Evolutionary conservation across 2,329 filamentous ascomycete genomes (phyloP), one percentile per base, ranked within the genome.

Genomic region (Scytalidium lignicola): DNA sequence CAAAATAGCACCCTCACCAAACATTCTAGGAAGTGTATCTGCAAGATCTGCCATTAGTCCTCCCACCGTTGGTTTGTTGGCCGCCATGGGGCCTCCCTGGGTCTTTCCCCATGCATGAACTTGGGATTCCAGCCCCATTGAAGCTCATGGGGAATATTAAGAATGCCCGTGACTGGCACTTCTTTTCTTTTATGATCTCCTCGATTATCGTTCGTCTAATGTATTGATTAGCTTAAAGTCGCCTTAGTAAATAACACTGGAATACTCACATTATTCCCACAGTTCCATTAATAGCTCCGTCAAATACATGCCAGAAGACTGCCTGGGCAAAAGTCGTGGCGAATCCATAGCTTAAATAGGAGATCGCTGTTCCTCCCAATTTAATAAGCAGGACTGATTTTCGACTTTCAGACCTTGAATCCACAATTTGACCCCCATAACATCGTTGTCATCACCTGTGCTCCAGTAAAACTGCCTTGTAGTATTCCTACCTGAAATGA

Each of bases 141-240:
- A 86, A 88, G 26, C 82, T 86, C 74, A 88, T 83, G 4, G 70
- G 70, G 47, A 73, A 52, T 20, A 72, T 58, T 19, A 70, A 55
- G 43, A 71, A 71, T 2, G 69, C 68, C 48, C 67, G 63, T 7
- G 70, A 67, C 55, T 68, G 70, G 53, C 66, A 84, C 69, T 77
- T 83, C 64, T 84, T 85, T 65, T 87, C 84, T 46, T 75, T 74
- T 39, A 88, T 80, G 21, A 85, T 82, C 65, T 88, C 85, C 1
- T 78, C 76, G 43, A 87, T 84, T 76, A 87, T 83, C 7, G 83
- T 87, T 51, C 84, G 70, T 78, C 60, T 85, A 79, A 4, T 39
- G 7, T 13, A 28, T 28, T 28, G n/a, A n/a, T 19, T 20, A 8
- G 39, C 46, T 42, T 43, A 55, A n/a, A 39, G 13, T 6, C 17